phyloP scores from a whole-genome alignment of 2,329 filamentous ascomycete species.

The Chalara sp. region DNA sequence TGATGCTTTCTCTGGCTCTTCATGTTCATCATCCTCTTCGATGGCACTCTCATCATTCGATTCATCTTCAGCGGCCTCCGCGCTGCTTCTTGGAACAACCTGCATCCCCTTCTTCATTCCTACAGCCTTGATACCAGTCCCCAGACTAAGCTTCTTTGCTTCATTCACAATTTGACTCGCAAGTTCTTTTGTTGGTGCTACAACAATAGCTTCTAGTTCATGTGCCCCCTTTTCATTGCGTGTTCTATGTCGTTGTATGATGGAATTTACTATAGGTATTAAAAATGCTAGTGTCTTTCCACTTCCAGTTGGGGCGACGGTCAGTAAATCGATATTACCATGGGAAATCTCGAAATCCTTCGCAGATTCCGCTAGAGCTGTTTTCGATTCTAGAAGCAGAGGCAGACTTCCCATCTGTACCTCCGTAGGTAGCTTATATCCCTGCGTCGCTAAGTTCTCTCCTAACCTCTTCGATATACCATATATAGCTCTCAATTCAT shows the following conservation, averaged over 20 bases:
- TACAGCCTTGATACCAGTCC: slow-evolving; percentile 72
- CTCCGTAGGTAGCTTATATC: slow-evolving; percentile 83
- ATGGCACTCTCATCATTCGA: slow-evolving; percentile 32
- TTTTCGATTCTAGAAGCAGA: slow-evolving; percentile 57
- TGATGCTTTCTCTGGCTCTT: slow-evolving; percentile 29
- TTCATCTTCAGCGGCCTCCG: slow-evolving; percentile 17
- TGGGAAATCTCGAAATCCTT: slow-evolving; percentile 23
- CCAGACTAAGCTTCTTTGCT: slow-evolving; percentile 70
- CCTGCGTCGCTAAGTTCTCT: slow-evolving; percentile 76
- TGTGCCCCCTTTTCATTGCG: slow-evolving; percentile 35
- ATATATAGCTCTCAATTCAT: slow-evolving; percentile 63
- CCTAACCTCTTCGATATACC: slow-evolving; percentile 66
- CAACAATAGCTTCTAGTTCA: slow-evolving; percentile 58
- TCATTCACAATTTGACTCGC: slow-evolving; percentile 78
- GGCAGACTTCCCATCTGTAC: slow-evolving; percentile 86
- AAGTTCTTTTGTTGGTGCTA: slow-evolving; percentile 74
- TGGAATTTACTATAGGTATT: slow-evolving; percentile 75
- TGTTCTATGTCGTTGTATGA: slow-evolving; percentile 48
- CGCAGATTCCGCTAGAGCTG: slow-evolving; percentile 36
- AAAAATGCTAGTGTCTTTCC: slow-evolving; percentile 94
- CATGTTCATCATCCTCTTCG: slow-evolving; percentile 27
- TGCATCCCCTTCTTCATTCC: slow-evolving; percentile 83
- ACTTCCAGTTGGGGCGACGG: slow-evolving; percentile 89
- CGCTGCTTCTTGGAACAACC: slow-evolving; percentile 40
- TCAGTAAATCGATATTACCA: slow-evolving; percentile 64